Percentiles rank a stretch among this genome's conserved stretches.
phyloP scores from a whole-genome alignment of 345 rosid species.

The Pistacia integerrima region DNA sequence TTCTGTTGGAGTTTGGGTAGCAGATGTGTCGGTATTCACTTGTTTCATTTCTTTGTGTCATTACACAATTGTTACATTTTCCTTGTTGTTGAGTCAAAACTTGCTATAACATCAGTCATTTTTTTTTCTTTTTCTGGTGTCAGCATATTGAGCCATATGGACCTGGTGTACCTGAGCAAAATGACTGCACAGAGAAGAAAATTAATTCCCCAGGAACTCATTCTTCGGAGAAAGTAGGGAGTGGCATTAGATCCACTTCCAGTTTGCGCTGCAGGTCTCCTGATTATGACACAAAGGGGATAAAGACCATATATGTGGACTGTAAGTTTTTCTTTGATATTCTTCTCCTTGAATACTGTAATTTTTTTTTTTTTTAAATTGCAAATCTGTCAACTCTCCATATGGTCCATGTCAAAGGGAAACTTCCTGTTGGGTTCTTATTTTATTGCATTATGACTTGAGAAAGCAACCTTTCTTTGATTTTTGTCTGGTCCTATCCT shows the following conservation, averaged over 20 bases:
- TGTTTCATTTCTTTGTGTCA: conserved; percentile 16
- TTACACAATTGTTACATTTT: conserved; percentile 13
- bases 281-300: conserved; percentile 72
- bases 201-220: conserved; percentile 43
- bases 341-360: neutral
- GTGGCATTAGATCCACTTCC: conserved; percentile 37
- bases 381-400: neutral
- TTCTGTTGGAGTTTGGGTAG: conserved; percentile 92
- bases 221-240: conserved; percentile 49
- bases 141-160: conserved; percentile 89
- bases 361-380: neutral
- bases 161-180: conserved; percentile 46
- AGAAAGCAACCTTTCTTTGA: neutral
- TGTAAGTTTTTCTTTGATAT: conserved; percentile 55
- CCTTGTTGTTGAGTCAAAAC: neutral
- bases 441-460: conserved; percentile 2
- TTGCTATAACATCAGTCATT: conserved; percentile 10
- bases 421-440: neutral
- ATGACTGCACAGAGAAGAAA: conserved; percentile 44
- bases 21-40: conserved; percentile 66
- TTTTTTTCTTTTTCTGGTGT: conserved; percentile 11
- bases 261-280: conserved; percentile 54
- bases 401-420: neutral
- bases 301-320: conserved; percentile 93
- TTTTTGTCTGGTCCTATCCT: neutral